phyloP scores from a whole-genome alignment of 2,329 filamentous ascomycete species.

The Emericellopsis atlantica region DNA sequence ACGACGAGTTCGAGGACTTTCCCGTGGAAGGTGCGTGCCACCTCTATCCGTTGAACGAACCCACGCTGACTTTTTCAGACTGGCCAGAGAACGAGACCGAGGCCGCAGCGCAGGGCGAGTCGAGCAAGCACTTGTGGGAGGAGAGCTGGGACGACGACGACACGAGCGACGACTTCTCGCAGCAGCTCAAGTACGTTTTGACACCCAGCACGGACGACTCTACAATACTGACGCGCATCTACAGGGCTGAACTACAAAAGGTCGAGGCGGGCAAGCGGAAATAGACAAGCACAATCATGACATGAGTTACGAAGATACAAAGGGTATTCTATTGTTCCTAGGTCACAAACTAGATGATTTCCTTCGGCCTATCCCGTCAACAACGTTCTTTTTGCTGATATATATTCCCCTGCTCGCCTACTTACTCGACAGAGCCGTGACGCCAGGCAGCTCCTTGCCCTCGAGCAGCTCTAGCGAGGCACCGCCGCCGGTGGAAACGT shows the following conservation, averaged over 20 bases:
- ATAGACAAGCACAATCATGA: slow-evolving; percentile 2
- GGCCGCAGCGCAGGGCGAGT: slow-evolving; percentile 47
- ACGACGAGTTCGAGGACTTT: slow-evolving; percentile 99
- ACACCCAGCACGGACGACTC: neutral
- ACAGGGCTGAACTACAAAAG: slow-evolving; percentile 86
- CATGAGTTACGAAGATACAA: neutral
- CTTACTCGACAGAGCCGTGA: slow-evolving; percentile 76
- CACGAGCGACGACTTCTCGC: slow-evolving; percentile 89
- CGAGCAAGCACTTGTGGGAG: slow-evolving; percentile 80
- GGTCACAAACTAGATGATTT: neutral
- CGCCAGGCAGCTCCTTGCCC: slow-evolving; percentile 94
- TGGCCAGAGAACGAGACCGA: slow-evolving; percentile 90
- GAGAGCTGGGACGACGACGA: slow-evolving; percentile 99
- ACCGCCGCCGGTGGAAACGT: slow-evolving; percentile 94
- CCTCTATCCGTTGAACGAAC: neutral
- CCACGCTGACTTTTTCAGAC: slow-evolving; percentile 37
- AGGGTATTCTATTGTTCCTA: neutral
- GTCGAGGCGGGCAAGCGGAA: slow-evolving; percentile 57
- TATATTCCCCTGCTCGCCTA: slow-evolving; percentile 21
- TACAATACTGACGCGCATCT: neutral
- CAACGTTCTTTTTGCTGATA: neutral
- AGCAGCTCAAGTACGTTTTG: slow-evolving; percentile 69
- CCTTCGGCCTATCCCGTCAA: neutral
- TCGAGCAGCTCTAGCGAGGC: slow-evolving; percentile 92
- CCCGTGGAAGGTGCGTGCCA: slow-evolving; percentile 69